These are phyloP conservation scores for Porpolomopsis calyptriformis DNA, from an alignment of 768 basidiomycete genomes.

Conservation along the genomic window DNA sequence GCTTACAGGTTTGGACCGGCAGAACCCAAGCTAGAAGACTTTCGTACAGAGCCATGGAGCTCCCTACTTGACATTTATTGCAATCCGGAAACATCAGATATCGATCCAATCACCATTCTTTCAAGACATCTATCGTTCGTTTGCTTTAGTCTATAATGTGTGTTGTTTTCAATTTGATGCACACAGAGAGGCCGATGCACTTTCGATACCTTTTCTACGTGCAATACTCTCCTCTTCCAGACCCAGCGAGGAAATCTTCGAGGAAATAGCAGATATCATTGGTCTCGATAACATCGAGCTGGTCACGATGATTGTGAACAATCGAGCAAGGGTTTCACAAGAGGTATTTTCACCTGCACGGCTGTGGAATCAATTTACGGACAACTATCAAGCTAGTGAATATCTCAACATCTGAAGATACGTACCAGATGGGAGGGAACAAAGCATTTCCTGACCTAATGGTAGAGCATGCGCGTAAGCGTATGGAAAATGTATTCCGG, in stretches of 20 bases:
- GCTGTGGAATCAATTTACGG: not conserved
- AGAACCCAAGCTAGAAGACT: slow-evolving; percentile 8
- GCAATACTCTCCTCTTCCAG: slow-evolving; percentile 37
- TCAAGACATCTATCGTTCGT: slow-evolving; percentile 20
- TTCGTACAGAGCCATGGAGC: slow-evolving; percentile 10
- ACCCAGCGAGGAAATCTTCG: slow-evolving; percentile 63
- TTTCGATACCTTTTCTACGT: slow-evolving; percentile 21
- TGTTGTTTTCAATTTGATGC: not conserved
- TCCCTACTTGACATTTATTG: slow-evolving; percentile 26
- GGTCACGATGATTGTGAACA: slow-evolving; percentile 55
- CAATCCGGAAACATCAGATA: not conserved
- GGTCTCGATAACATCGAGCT: slow-evolving; percentile 82
- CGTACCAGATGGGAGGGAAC: too few species aligned
- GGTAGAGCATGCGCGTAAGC: slow-evolving; percentile 42
- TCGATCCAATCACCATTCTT: slow-evolving; percentile 6
- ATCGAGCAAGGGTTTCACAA: slow-evolving; percentile 37
- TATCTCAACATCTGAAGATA: too few species aligned
- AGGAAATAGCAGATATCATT: slow-evolving; percentile 65
- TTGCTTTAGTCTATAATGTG: not conserved
- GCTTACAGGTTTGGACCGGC: too few species aligned
- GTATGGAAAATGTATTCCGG: slow-evolving; percentile 51
- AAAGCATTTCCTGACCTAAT: too few species aligned
- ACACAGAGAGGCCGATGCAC: slow-evolving; percentile 19
- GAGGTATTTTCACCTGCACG: slow-evolving; percentile 30
- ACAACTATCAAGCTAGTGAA: too few species aligned